Evolutionary conservation across 371 early-diverging fungal genomes (phyloP), one percentile per base, ranked within the genome.

Genomic region (Apophysomyces ossiformis): DNA sequence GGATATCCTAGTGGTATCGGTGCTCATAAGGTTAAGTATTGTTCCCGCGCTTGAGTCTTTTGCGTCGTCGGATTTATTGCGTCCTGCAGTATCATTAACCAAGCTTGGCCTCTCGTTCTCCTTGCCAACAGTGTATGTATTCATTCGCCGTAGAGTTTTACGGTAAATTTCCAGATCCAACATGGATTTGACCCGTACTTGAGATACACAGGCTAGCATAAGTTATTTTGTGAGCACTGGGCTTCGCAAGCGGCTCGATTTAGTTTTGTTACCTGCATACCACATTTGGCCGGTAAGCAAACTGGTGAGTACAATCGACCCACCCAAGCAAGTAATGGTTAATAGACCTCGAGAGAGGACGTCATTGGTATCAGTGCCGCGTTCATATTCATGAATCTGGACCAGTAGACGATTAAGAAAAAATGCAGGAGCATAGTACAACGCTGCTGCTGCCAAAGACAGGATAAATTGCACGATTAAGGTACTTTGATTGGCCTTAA

Each of bases 1-100:
- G 9, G 86, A 75, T 26, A 96, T 81, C 46, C 92, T 85, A 44
- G 83, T 79, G 5, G 90, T 70, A 67, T 97, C 96, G 1, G 94
- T 90, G n/a, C 95, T 90, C 75, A 96, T 90, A 61, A 97, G 69
- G 70, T 93, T 96, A 68, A 91, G 91, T 61, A 96, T 84, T 32
- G 86, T 87, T 26, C 96, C 96, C 5, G 84, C 75, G 2, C 79
- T 77, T n/a, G 85, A 75, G 6, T 73, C 72, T 2, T 72, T 65
- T 38, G 74, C 76, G 13, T 74, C 73, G 4, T 71, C 70, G 13
- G 41, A 8, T 56, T 68, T 63, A 26, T 26, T 5, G 78, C 73
- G 36, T 72, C 73, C 0, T 68, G 0, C 32, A 26, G 32, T 58
- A 50, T 2, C 62, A 61, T n/a, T 67, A 56, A 26, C 63, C 73